phyloP scores from a whole-genome alignment of 176 grass and related monocot genomes.

The Chloris gayana region DNA sequence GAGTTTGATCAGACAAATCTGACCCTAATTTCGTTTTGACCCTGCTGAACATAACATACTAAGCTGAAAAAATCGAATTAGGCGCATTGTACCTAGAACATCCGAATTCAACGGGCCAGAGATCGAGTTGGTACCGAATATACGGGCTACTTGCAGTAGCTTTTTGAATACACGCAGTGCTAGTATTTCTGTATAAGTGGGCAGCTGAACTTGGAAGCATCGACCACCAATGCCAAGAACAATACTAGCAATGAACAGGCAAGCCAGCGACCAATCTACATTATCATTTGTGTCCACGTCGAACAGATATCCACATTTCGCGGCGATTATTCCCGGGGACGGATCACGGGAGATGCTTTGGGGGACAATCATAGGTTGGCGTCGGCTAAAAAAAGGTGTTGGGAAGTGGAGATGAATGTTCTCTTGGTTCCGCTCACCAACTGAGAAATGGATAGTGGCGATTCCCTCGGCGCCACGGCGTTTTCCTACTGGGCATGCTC shows the following conservation, averaged over 20 bases:
- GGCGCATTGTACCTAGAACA: neutral
- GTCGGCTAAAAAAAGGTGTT: conserved; percentile 35
- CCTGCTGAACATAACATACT: neutral
- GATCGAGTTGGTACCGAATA: neutral
- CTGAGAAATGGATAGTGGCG: conserved; percentile 24
- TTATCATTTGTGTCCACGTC: neutral
- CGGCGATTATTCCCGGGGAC: conserved; percentile 30
- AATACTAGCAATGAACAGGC: neutral
- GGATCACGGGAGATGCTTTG: conserved; percentile 38
- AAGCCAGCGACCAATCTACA: neutral
- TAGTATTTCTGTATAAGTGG: neutral
- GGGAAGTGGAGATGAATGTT: conserved; percentile 36
- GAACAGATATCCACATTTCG: conserved; percentile 34
- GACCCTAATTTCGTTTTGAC: conserved; percentile 22
- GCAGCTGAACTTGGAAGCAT: neutral
- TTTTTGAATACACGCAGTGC: neutral
- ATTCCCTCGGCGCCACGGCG: conserved; percentile 34
- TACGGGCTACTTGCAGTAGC: neutral
- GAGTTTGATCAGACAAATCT: conserved; percentile 30
- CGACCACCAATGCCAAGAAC: neutral
- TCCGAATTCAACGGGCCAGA: neutral
- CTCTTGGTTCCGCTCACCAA: conserved; percentile 27
- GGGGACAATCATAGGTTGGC: conserved; percentile 31
- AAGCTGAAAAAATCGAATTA: neutral
- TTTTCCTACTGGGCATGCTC: conserved; percentile 9